phyloP scores from a whole-genome alignment of 345 rosid genomes.

The Eutrema yunnanense region DNA sequence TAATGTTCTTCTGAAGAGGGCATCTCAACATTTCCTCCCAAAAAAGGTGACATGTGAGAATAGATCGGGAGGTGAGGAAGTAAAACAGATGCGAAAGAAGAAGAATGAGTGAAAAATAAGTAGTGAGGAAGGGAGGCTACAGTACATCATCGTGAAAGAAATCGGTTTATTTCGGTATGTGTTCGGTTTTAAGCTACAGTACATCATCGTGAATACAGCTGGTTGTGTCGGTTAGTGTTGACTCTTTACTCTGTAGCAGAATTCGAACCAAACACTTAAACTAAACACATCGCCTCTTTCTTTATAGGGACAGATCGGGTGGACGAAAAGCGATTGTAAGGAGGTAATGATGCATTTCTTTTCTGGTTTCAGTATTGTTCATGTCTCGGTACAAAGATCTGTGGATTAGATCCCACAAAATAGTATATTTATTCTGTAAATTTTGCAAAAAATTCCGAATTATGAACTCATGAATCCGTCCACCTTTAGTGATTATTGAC shows the following conservation, averaged over 20 bases:
- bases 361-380: neutral
- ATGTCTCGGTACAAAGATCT: neutral
- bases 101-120: too few species aligned
- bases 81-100: too few species aligned
- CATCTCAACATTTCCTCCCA: too few species aligned
- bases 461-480: neutral
- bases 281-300: too few species aligned
- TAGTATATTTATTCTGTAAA: neutral
- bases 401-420: neutral
- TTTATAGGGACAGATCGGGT: neutral
- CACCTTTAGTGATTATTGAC: neutral
- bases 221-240: neutral
- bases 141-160: too few species aligned
- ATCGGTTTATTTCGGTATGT: too few species aligned
- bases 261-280: too few species aligned
- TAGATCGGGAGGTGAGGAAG: too few species aligned
- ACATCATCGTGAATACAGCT: neutral
- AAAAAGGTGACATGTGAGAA: too few species aligned
- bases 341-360: neutral
- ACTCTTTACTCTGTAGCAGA: neutral
- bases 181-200: too few species aligned
- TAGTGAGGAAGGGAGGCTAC: too few species aligned
- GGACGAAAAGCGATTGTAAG: neutral
- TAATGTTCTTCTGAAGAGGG: too few species aligned
- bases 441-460: neutral